phyloP scores from a whole-genome alignment of 768 basidiomycete species.

The Lyophyllum atratum region DNA sequence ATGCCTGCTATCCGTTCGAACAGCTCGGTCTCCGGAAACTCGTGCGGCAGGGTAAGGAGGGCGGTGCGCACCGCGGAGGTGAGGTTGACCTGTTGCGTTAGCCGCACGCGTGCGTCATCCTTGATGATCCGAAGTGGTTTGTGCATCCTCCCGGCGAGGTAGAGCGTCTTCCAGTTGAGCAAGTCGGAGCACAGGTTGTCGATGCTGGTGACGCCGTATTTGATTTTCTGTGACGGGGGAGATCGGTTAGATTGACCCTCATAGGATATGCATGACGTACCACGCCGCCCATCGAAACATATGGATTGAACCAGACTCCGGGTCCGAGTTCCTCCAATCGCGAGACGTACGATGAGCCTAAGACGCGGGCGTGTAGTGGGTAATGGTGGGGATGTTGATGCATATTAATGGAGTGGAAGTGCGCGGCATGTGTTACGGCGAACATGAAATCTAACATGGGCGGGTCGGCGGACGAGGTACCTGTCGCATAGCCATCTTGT shows the following conservation, averaged over 20 bases:
- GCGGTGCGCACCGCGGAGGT: constrained; percentile 89
- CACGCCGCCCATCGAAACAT: constrained; percentile 79
- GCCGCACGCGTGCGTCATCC: constrained; percentile 88
- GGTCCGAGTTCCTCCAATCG: constrained; percentile 75
- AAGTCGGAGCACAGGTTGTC: constrained; percentile 89
- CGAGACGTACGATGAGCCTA: constrained; percentile 85
- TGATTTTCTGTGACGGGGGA: constrained; percentile 65
- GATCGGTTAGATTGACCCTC: neutral
- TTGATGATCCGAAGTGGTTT: constrained; percentile 94
- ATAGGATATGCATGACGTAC: constrained; percentile 42
- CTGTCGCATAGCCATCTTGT: constrained; percentile 74
- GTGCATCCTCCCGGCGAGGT: constrained; percentile 95
- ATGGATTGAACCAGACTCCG: constrained; percentile 96
- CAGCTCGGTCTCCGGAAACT: constrained; percentile 79
- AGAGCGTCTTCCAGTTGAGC: constrained; percentile 90
- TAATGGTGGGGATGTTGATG: constrained; percentile 91
- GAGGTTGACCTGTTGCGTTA: constrained; percentile 93
- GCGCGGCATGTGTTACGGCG: constrained; percentile 88
- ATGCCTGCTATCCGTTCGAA: constrained; percentile 87
- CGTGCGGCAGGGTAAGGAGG: constrained; percentile 80
- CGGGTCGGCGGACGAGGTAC: constrained; percentile 28
- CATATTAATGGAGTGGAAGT: constrained; percentile 97
- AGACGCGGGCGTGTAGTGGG: constrained; percentile 78
- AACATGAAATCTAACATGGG: constrained; percentile 98
- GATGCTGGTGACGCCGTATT: constrained; percentile 94